These are phyloP conservation scores for Camellia oleifera DNA, from an alignment of 179 eudicot genomes.

Conservation along the genomic window DNA sequence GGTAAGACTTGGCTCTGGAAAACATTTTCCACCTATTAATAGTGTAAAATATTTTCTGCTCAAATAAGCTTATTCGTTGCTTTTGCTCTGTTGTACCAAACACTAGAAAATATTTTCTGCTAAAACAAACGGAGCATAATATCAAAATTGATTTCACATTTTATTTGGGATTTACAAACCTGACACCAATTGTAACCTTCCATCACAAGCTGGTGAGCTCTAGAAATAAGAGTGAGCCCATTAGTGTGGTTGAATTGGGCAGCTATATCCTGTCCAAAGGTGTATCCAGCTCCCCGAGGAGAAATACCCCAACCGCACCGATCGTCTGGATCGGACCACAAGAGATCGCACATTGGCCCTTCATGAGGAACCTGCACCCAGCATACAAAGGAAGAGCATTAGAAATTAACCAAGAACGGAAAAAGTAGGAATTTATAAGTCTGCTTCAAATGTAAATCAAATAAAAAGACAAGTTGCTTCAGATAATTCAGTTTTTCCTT, in stretches of 20 bases:
- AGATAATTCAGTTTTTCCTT: background rate
- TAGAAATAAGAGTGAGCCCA: slow-evolving; percentile 74
- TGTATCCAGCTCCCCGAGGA: slow-evolving; percentile 91
- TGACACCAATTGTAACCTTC: slow-evolving; percentile 90
- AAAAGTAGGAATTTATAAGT: background rate
- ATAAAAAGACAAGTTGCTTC: no score
- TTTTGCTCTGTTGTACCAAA: no score
- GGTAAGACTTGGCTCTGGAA: no score
- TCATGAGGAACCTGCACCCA: slow-evolving; percentile 73
- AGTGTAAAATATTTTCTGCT: no score
- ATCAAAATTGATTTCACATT: background rate
- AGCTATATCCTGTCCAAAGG: slow-evolving; percentile 82
- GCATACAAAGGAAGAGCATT: background rate
- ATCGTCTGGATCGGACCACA: slow-evolving; percentile 94
- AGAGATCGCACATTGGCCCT: slow-evolving; percentile 93
- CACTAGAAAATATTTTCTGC: no score
- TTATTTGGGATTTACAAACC: slow-evolving; percentile 39
- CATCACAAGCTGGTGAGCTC: slow-evolving; percentile 94
- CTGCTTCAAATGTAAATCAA: no score
- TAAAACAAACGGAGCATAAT: no score
- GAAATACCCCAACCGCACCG: slow-evolving; percentile 97
- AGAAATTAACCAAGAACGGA: background rate
- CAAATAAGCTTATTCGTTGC: no score
- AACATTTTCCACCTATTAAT: no score
- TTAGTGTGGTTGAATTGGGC: slow-evolving; percentile 76